Evolutionary conservation across 495 filamentous ascomycete species (phyloP), one percentile per base, ranked within the genome.

Genomic region (Neohortaea acidophila): DNA sequence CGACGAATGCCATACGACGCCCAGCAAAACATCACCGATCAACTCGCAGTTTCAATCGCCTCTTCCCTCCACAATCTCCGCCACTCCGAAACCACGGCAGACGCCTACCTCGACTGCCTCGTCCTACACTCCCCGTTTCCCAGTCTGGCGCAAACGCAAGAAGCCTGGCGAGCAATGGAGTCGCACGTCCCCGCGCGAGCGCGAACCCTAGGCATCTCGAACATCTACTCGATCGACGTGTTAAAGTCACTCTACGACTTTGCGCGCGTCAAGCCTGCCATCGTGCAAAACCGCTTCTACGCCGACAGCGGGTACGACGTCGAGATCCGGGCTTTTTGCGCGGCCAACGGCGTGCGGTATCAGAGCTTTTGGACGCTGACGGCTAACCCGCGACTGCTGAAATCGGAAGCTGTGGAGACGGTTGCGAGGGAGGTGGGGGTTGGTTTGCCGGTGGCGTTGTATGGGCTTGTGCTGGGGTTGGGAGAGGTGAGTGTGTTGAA

Each of bases 301-400:
- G 57, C 59, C 2, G 62, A 56, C 1, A 78, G 70, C 3, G 42
- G 52, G 4, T 86, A 70, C 54, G 83, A 87, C 40, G 51, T 62
- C 1, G 53, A 62, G 2, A 45, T 85, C 6, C 68, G 81, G 8
- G 51, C 52, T 0, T 86, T 75, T 53, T 84, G 78, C 49, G 57
- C 61, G 11, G 64, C 69, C 23, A 57, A 68, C 5, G 61, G 60
- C 18, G 73, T 81, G 25, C 51, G 66, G 12, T 87, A 84, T 51
- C 79, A 87, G 53, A 67, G 71, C 15, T 87, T 84, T 59, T 84
- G 81, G 81, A 84, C 78, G 1, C 51, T 89, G 53, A 80, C 72
- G 0, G 83, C 69, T 0, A 87, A 89, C 45, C 70, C 64, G 8
- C 55, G 66, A 12, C 60, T 85, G 30, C 39, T 75, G 21, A 63